Percentiles rank a stretch among this genome's conserved stretches.
Conservation (phyloP, 805 yeast species). For the Candida broadrunensis region DNA sequence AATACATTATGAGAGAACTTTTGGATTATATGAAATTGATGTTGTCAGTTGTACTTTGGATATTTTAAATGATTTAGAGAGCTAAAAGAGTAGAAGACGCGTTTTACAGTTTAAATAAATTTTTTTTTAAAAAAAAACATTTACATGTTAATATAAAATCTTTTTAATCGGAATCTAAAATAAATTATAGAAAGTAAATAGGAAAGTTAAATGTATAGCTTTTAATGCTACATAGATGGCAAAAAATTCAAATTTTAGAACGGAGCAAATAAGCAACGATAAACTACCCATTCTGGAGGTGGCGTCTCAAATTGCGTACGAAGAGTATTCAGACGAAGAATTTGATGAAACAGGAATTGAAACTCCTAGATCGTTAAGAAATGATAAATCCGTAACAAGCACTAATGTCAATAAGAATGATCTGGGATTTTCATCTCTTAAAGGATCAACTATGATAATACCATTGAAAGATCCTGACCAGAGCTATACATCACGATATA, state of each 20-base stretch:
- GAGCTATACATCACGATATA: neutral
- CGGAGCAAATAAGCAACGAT: too few species aligned
- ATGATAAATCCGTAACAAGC: neutral
- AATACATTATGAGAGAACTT: slow-evolving; percentile 63
- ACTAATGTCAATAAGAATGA: neutral
- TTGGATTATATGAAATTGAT: slow-evolving; percentile 40
- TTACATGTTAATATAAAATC: too few species aligned
- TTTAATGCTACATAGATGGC: too few species aligned
- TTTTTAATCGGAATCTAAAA: neutral
- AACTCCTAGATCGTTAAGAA: slow-evolving; percentile 17
- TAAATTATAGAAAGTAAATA: neutral
- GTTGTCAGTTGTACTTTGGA: slow-evolving; percentile 50
- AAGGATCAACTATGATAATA: slow-evolving; percentile 6
- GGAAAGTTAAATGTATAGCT: too few species aligned
- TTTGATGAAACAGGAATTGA: slow-evolving; percentile 30
- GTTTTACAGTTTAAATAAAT: neutral
- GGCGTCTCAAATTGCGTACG: neutral
- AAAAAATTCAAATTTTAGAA: too few species aligned
- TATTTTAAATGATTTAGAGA: slow-evolving; percentile 45
- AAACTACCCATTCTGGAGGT: neutral
- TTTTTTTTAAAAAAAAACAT: too few species aligned
- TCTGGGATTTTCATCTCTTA: neutral
- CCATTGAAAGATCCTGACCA: slow-evolving; percentile 2
- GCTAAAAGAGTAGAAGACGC: neutral
- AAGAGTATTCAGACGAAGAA: slow-evolving; percentile 19